Evolutionary conservation across 208 protist genomes (phyloP).

Genomic region (Acanthamoeba rhysodes): DNA sequence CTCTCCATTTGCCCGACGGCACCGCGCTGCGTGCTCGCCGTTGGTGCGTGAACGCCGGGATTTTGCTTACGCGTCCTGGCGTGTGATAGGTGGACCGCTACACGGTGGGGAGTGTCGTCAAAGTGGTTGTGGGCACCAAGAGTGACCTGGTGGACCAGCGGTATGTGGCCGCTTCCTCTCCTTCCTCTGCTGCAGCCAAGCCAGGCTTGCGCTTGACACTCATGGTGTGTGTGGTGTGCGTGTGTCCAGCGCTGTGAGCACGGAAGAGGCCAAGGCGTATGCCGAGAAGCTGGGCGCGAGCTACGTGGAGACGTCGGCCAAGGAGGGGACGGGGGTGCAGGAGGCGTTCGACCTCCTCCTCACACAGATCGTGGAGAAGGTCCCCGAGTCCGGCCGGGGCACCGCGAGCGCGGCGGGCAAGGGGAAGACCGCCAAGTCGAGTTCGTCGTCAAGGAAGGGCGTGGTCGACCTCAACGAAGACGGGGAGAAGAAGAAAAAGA

Average conservation of each 20-base stretch:
- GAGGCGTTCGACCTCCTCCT: slow-evolving; percentile 19
- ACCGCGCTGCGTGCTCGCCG: neutral
- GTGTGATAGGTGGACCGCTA: slow-evolving; percentile 8
- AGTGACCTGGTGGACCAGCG: slow-evolving; percentile 4
- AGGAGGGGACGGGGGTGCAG: slow-evolving; percentile 9
- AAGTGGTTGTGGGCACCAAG: slow-evolving; percentile 43
- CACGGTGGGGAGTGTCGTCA: neutral
- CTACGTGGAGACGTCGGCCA: slow-evolving; percentile 56
- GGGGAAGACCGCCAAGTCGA: neutral
- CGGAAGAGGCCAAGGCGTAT: slow-evolving; percentile 77
- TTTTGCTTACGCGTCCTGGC: neutral
- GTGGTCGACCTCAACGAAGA: neutral
- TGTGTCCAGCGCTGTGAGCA: slow-evolving; percentile 77
- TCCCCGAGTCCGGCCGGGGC: neutral
- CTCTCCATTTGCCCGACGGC: no score
- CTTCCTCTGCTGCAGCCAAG: neutral
- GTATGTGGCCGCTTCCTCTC: neutral
- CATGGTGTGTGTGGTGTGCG: neutral
- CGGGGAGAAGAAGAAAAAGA: neutral
- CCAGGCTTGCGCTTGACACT: neutral
- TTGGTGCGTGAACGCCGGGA: no score
- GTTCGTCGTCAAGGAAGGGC: neutral
- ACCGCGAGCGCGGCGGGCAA: neutral
- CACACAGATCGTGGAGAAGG: slow-evolving; percentile 10
- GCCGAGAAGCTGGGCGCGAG: slow-evolving; percentile 65